Base-by-base conservation (phyloP, 495 filamentous ascomycete genomes). In the Xylona heveae region DNA sequence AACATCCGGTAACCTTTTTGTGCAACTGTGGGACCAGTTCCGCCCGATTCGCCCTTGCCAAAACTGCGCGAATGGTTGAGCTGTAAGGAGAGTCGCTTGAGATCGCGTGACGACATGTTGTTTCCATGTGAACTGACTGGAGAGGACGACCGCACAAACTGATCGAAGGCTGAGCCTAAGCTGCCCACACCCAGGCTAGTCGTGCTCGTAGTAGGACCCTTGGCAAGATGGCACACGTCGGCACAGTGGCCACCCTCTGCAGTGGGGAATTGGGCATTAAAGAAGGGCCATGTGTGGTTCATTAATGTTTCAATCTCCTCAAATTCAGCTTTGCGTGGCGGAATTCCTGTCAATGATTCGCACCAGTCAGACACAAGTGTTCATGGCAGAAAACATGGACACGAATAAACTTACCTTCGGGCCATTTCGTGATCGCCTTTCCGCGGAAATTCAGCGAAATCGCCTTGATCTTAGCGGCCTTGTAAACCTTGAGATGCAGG, bases 401-500 rank as follows among this genome's bases (percentile, higher is more conserved):
- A n/a, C 36, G 24, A 23, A 17, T 10, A 23, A 29, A 30, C 50
- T 16, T 53, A 78, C 75, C 88, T 60, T 97, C 88, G 14, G 90
- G 88, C 88, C 88, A 97, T 46, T 92, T 82, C 0, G 88, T 97
- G 39, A 75, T 71, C 2, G 82, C 75, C 46, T 74, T 75, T 12
- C 85, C 88, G 19, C 70, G 64, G 42, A 97, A 84, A 41, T 74
- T 78, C 30, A 97, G 57, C 4, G 77, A 79, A 19, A 97, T 67
- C n/a, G 82, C 73, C 59, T 91, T 94, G 38, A 97, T 75, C 57
- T 97, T 97, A 24, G 81, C 72, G 42, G 72, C 75, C 52, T 95
- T 97, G 24, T 74, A 75, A 6, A 94, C 64, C 38, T 73, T 73
- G 31, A 97, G 48, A 47, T 78, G 71, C 34, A 97, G 53, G 46